Evolutionary conservation across 257 asterid genomes (phyloP).

Genomic region (Solanum ahanhuiri): DNA sequence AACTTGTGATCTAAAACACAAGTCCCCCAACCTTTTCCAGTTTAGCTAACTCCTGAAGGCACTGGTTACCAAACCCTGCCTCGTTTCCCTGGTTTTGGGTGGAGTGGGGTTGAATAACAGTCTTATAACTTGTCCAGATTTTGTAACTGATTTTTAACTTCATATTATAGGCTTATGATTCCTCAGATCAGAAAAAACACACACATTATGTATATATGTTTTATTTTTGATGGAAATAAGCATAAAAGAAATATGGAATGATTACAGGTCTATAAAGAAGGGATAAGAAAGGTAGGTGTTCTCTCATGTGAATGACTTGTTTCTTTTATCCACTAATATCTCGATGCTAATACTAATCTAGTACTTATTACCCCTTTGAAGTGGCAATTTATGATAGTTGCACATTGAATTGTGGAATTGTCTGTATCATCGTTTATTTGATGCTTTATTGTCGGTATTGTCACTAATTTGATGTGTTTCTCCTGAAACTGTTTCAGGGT

Average conservation of each 20-base stretch:
- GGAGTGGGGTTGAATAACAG: not conserved
- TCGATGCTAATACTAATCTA: not conserved
- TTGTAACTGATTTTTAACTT: not conserved
- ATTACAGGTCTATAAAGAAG: not conserved
- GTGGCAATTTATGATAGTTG: not conserved
- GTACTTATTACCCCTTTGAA: not conserved
- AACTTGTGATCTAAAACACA: not conserved
- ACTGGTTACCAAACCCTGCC: not conserved
- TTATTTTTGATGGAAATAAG: not conserved
- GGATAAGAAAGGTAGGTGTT: not conserved
- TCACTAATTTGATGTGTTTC: not conserved
- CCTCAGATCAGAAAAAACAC: not conserved
- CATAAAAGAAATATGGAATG: not conserved
- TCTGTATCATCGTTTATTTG: not conserved
- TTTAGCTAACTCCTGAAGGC: not conserved
- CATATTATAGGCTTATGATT: not conserved
- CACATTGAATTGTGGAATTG: not conserved
- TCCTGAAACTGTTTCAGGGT: constrained; percentile 39
- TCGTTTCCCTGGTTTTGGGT: not conserved
- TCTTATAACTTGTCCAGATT: not conserved
- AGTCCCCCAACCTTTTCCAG: not conserved
- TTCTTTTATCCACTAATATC: not conserved
- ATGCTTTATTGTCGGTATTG: not conserved
- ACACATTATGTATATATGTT: not conserved
- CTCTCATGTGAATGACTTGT: not conserved